Evolutionary conservation across 495 filamentous ascomycete genomes (phyloP).

Genomic region (Pseudotulostoma volvatum): DNA sequence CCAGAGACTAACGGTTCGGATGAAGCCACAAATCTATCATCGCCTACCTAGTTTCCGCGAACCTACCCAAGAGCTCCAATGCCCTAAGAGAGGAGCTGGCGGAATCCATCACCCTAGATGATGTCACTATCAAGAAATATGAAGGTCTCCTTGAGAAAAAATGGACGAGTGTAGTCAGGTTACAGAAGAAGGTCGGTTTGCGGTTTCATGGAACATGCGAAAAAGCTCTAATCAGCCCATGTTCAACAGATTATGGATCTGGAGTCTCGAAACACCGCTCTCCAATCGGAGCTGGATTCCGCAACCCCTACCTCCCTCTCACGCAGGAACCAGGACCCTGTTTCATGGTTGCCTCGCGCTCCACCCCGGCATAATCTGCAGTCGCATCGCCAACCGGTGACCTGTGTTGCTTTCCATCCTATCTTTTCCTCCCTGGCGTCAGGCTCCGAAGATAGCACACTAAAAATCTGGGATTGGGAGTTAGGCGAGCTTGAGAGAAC

Average conservation of each 20-base stretch:
- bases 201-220: neutral
- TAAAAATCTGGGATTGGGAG: slow-evolving; percentile 99
- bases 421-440: slow-evolving; percentile 83
- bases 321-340: slow-evolving; percentile 65
- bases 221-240: slow-evolving; percentile 17
- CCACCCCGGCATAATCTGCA: slow-evolving; percentile 69
- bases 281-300: slow-evolving; percentile 73
- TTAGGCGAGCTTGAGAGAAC: slow-evolving; percentile 83
- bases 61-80: slow-evolving; percentile 48
- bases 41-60: slow-evolving; percentile 65
- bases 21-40: slow-evolving; percentile 78
- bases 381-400: slow-evolving; percentile 69
- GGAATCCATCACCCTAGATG: slow-evolving; percentile 41
- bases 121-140: slow-evolving; percentile 66
- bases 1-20: slow-evolving; percentile 4
- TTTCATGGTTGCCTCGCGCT: slow-evolving; percentile 69
- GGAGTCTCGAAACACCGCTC: slow-evolving; percentile 47
- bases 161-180: slow-evolving; percentile 84
- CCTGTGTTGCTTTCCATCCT: slow-evolving; percentile 87
- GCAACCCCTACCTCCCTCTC: slow-evolving; percentile 73
- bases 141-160: slow-evolving; percentile 85
- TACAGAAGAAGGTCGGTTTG: slow-evolving; percentile 69
- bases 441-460: slow-evolving; percentile 80
- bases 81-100: slow-evolving; percentile 36
- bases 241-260: slow-evolving; percentile 87